phyloP scores from a whole-genome alignment of 2,329 filamentous ascomycete genomes.

The Cytospora piceae region DNA sequence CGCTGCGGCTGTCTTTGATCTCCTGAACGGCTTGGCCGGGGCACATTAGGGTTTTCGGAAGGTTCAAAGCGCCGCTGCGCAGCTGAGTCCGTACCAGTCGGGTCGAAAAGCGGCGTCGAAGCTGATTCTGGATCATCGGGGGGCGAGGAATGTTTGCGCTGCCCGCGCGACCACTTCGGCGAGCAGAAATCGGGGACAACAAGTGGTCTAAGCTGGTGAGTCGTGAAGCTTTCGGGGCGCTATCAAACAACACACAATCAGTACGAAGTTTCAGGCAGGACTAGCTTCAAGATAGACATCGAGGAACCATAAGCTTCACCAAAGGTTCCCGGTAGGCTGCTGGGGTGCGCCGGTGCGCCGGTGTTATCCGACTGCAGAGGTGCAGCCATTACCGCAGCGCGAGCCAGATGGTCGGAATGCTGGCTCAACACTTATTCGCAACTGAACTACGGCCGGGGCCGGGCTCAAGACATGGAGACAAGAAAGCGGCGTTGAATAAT shows the following conservation, averaged over 20 bases:
- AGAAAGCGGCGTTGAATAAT: neutral
- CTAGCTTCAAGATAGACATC: neutral
- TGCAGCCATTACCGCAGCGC: conserved; percentile 4
- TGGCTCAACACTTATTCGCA: neutral
- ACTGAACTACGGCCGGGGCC: neutral
- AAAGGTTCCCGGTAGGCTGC: neutral
- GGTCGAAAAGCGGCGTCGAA: conserved; percentile 35
- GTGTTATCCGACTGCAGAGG: conserved; percentile 11
- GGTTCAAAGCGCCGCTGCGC: conserved; percentile 37
- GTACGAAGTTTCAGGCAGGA: neutral
- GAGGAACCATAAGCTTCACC: neutral
- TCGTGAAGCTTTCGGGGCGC: neutral
- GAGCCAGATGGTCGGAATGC: conserved; percentile 11
- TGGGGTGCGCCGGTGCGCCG: neutral
- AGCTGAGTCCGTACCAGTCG: conserved; percentile 39
- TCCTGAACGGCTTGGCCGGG: conserved; percentile 32
- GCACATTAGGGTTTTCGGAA: conserved; percentile 33
- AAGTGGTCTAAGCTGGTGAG: conserved; percentile 29
- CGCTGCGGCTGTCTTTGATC: conserved; percentile 3
- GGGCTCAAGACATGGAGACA: neutral
- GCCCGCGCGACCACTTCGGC: conserved; percentile 36
- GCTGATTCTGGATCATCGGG: conserved; percentile 32
- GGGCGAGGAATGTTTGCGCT: conserved; percentile 34
- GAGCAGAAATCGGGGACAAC: conserved; percentile 36
- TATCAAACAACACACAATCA: conserved; percentile 12